Base-by-base conservation (phyloP, 208 protist genomes). In the Leishmania guyanensis region DNA sequence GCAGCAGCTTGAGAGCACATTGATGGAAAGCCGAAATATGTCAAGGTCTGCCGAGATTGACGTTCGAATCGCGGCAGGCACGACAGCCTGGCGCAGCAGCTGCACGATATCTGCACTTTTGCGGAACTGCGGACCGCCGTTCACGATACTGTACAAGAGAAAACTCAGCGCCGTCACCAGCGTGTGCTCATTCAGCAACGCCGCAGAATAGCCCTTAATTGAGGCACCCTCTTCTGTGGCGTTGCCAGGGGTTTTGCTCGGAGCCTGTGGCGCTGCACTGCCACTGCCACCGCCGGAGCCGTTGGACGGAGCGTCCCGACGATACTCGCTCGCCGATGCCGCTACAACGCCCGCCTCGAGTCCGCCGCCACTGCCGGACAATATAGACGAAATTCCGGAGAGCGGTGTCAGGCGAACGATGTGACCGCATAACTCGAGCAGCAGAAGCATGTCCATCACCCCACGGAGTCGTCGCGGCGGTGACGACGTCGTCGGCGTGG, bases 11-110 rank as follows among this genome's bases (percentile, higher is more conserved):
- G 97, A 64, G 51, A 99, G 98, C 22, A 99, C 84, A 53, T 94
- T 92, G 36, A 99, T 80, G 22, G 96, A 94, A 5, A 99, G 86
- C 10, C 95, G 90, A 75, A 99, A 99, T 0, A 98, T 89, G 75
- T 92, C 88, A n/a, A 94, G 68, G 69, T 98, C 86, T 16, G 82
- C 80, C 16, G 93, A 97, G 22, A 98, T 84, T 17, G 96, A 91
- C 75, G 97, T 98, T 46, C 91, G 90, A 69, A 99, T 80, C 65
- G 97, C 85, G 36, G 96, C 92, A 10, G 93, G 91, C 51, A 97
- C 92, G 56, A 99, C 84, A 46, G 91, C 82, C 51, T 89, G 87
- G 65, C 96, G 95, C 33, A 99, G 89, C 14, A 90, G 85, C 74
- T 84, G 82, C 36, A 98, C 84, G 51, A 98, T 89, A 16, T 84